Conservation (phyloP, 2,329 filamentous ascomycete species). For the Alternaria incomplexa region DNA sequence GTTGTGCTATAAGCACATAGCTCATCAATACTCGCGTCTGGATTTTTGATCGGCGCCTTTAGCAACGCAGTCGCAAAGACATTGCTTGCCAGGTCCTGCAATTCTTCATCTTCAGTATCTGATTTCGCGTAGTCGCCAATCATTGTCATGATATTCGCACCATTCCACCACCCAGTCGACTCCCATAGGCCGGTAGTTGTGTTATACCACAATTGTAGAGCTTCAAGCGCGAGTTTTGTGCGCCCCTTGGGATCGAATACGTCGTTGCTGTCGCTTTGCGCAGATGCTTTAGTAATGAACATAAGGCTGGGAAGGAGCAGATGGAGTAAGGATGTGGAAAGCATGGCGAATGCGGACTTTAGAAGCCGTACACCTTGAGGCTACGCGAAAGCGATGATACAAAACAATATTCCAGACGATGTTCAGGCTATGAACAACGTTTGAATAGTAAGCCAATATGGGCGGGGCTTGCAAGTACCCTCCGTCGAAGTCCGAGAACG, state of each 20-base stretch:
- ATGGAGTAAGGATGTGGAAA: conserved; percentile 15
- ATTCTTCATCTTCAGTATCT: conserved; percentile 37
- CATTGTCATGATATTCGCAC: conserved; percentile 69
- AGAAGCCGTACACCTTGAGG: neutral
- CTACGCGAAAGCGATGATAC: neutral
- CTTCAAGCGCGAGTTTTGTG: conserved; percentile 44
- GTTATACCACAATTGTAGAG: conserved; percentile 69
- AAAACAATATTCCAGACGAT: neutral
- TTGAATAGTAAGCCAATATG: neutral
- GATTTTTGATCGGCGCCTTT: conserved; percentile 40
- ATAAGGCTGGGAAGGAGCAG: conserved; percentile 18
- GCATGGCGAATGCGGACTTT: conserved; percentile 17
- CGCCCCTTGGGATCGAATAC: conserved; percentile 29
- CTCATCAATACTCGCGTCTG: conserved; percentile 34
- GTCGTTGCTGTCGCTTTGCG: conserved; percentile 21
- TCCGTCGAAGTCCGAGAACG: neutral
- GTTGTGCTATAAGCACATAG: conserved; percentile 2
- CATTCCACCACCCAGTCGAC: conserved; percentile 75
- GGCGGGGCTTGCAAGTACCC: neutral
- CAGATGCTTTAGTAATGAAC: conserved; percentile 26
- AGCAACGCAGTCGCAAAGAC: conserved; percentile 55
- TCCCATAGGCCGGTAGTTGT: conserved; percentile 66
- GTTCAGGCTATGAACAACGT: neutral
- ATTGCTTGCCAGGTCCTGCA: conserved; percentile 42
- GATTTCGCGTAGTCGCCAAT: conserved; percentile 60